Evolutionary conservation across 768 basidiomycete species (phyloP).

Genomic region (Sistotremastrum niveocremeum): DNA sequence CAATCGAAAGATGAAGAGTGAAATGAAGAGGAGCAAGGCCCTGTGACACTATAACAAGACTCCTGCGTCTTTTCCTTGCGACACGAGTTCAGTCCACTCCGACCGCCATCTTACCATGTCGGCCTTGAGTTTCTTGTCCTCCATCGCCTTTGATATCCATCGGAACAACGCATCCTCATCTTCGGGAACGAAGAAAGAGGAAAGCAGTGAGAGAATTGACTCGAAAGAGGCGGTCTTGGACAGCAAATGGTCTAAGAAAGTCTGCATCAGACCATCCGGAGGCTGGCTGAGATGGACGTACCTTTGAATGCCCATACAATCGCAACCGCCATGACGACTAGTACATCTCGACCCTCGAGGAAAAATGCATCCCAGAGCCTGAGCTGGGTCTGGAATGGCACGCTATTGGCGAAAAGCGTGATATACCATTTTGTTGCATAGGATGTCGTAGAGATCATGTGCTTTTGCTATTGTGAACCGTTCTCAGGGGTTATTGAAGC

Average conservation of each 20-base stretch:
- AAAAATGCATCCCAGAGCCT: slow-evolving; percentile 92
- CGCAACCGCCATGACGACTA: slow-evolving; percentile 72
- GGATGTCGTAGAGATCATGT: slow-evolving; percentile 84
- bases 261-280: background rate
- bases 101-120: slow-evolving; percentile 65
- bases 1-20: too few species aligned
- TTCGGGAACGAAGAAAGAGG: slow-evolving; percentile 90
- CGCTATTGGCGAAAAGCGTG: slow-evolving; percentile 88
- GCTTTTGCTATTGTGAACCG: slow-evolving; percentile 34
- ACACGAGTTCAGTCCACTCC: slow-evolving; percentile 67
- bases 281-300: slow-evolving; percentile 21
- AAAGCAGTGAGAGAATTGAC: slow-evolving; percentile 78
- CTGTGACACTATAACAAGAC: slow-evolving; percentile 37
- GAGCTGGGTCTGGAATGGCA: slow-evolving; percentile 90
- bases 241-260: slow-evolving; percentile 61
- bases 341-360: slow-evolving; percentile 80
- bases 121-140: slow-evolving; percentile 50
- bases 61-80: slow-evolving; percentile 42
- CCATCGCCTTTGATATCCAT: slow-evolving; percentile 60
- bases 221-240: slow-evolving; percentile 73
- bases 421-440: slow-evolving; percentile 99
- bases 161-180: slow-evolving; percentile 69
- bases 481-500: background rate
- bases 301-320: slow-evolving; percentile 89
- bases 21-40: too few species aligned